Percentiles rank a stretch among this genome's conserved stretches.
Evolutionary conservation across 73 alveolate genomes (phyloP).

Genomic region (Durusdinium trenchii): DNA sequence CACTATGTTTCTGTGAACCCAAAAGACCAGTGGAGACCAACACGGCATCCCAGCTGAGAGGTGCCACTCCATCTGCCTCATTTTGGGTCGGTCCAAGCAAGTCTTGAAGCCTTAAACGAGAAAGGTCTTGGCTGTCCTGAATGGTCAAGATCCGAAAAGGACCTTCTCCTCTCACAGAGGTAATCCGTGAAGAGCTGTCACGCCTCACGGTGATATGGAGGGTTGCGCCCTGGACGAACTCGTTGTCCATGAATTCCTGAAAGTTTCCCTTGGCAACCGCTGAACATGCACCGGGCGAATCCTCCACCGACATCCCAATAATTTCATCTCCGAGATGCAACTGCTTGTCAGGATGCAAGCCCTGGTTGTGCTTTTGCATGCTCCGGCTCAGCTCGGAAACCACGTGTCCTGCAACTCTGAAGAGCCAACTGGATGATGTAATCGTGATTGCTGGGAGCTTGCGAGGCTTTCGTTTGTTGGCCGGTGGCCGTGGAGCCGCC

Average conservation of each 20-base stretch:
- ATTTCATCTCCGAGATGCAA: slow-evolving; percentile 22
- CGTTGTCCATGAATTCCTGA: neutral
- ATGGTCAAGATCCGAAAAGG: slow-evolving; percentile 22
- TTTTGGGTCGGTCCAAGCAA: neutral
- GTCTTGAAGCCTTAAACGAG: neutral
- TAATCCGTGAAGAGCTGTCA: neutral
- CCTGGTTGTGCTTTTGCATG: neutral
- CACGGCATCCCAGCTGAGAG: slow-evolving; percentile 17
- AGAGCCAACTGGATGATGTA: neutral
- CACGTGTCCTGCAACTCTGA: neutral
- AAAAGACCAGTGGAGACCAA: slow-evolving; percentile 27
- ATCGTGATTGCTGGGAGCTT: neutral
- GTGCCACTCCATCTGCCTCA: neutral
- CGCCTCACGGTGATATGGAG: neutral
- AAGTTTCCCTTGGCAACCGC: neutral
- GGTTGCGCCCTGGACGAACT: neutral
- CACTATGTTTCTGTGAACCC: neutral
- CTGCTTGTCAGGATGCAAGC: neutral
- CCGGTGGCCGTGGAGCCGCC: neutral
- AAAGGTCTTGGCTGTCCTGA: neutral
- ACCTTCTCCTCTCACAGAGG: neutral
- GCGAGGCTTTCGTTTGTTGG: neutral
- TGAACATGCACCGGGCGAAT: neutral
- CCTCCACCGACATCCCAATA: neutral
- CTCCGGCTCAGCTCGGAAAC: slow-evolving; percentile 19